These are phyloP conservation scores for Candida peoriensis DNA, from an alignment of 805 yeast species.

Conservation along the genomic window DNA sequence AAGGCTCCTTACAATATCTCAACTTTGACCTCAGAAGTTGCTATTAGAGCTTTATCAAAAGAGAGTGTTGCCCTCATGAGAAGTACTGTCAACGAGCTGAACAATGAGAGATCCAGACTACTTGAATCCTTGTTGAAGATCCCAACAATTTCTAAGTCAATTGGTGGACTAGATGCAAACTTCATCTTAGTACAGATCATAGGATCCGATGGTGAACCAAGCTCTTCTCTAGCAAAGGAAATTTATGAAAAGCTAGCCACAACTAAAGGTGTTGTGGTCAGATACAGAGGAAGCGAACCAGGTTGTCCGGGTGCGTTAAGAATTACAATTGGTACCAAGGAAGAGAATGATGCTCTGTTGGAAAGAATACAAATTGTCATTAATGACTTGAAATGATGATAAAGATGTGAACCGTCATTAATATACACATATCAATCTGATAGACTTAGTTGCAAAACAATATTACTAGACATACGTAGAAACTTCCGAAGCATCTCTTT, in stretches of 20 bases:
- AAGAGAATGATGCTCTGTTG: slow-evolving; percentile 62
- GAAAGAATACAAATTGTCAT: slow-evolving; percentile 38
- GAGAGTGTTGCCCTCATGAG: slow-evolving; percentile 59
- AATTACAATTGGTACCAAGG: slow-evolving; percentile 78
- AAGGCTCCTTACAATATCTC: slow-evolving; percentile 96
- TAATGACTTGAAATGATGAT: slow-evolving; percentile 10
- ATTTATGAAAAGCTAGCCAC: slow-evolving; percentile 71
- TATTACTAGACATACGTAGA: slow-evolving; percentile 10
- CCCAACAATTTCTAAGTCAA: slow-evolving; percentile 61
- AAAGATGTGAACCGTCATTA: neutral
- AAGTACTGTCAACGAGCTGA: slow-evolving; percentile 42
- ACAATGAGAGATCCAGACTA: slow-evolving; percentile 50
- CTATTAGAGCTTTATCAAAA: slow-evolving; percentile 61
- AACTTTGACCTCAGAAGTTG: slow-evolving; percentile 70
- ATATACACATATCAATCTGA: neutral
- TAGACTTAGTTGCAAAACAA: too few species aligned
- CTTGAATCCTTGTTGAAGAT: slow-evolving; percentile 49
- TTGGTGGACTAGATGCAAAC: slow-evolving; percentile 86
- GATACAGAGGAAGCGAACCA: slow-evolving; percentile 86
- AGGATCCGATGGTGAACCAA: slow-evolving; percentile 57
- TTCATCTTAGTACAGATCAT: slow-evolving; percentile 73
- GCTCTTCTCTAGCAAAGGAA: slow-evolving; percentile 57
- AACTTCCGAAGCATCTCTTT: slow-evolving; percentile 8
- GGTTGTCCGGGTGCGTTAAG: slow-evolving; percentile 88
- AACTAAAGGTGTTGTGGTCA: slow-evolving; percentile 71